Evolutionary conservation across 495 filamentous ascomycete genomes (phyloP), one percentile per base, ranked within the genome.

Genomic region (Penicillium soppii): DNA sequence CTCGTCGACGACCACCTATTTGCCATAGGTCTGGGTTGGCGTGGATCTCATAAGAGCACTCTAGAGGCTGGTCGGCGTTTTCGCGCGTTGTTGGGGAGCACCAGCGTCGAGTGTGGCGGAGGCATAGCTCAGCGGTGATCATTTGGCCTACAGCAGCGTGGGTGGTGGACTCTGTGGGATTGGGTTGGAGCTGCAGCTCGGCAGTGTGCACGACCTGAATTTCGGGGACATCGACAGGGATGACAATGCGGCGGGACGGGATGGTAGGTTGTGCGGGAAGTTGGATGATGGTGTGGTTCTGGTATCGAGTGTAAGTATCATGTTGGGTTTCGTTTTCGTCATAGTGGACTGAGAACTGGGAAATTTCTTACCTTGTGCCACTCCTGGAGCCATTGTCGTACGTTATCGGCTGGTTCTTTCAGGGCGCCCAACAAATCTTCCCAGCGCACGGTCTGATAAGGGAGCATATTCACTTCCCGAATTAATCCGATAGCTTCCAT

Each of bases 31-130:
- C 91, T 0, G 82, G 67, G 27, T 85, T 81, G 9, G 88, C 85
- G 32, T 87, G 82, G 9, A 98, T 65, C 59, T 96, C 91, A 67
- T 90, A 95, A 52, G 84, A 81, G 66, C 96, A 96, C 58, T 90
- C 85, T 1, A 94, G 69, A 27, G 84, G 73, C 16, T 76, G 68
- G 7, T 67, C 69, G 8, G 69, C 63, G 41, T 72, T 52, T 9
- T 68, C 62, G 27, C 70, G 63, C 3, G 61, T 61, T 22, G 66
- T 56, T 43, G 68, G 57, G 50, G 68, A 80, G 61, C 87, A 86
- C 91, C 94, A 96, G 16, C 78, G 74, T 21, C 89, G 80, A 1
- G 92, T 95, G 73, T 90, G 88, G 56, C 76, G 81, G 22, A 97
- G 83, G 21, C 70, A 73, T 3, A 97, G 72, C 32, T 86, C 83